Evolutionary conservation across 192 early-diverging fungal genomes (phyloP).

Genomic region (Geosiphon pyriformis): DNA sequence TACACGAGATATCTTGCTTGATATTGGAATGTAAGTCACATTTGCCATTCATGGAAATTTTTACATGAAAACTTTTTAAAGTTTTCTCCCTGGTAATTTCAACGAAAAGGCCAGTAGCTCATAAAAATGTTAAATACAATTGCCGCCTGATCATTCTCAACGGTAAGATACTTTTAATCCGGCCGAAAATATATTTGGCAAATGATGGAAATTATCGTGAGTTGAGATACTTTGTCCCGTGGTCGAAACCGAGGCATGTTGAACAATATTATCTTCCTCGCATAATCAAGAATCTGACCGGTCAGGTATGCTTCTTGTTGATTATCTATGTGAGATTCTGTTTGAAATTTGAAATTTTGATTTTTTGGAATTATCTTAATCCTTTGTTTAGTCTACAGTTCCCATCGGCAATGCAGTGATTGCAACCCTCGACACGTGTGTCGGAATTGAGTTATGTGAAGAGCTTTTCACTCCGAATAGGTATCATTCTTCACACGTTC

Average conservation of each 20-base stretch:
- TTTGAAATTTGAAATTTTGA: no score
- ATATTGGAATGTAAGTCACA: constrained; percentile 87
- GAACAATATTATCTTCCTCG: constrained; percentile 81
- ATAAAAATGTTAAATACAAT: constrained; percentile 92
- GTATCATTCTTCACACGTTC: constrained; percentile 26
- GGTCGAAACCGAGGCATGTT: constrained; percentile 56
- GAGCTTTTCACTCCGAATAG: constrained; percentile 93
- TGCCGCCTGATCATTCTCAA: constrained; percentile 87
- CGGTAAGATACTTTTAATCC: constrained; percentile 81
- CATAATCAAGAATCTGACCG: constrained; percentile 73
- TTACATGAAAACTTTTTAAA: no score
- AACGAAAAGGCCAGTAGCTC: constrained; percentile 91
- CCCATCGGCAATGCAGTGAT: constrained; percentile 92
- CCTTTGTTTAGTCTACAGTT: constrained; percentile 48
- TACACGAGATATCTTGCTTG: constrained; percentile 75
- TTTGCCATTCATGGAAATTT: not conserved
- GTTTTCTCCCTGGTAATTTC: no score
- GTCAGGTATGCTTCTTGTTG: constrained; percentile 44
- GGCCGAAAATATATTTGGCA: constrained; percentile 94
- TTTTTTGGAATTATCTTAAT: not conserved
- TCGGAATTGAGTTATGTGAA: constrained; percentile 95
- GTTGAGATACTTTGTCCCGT: constrained; percentile 88
- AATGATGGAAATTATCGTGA: constrained; percentile 99
- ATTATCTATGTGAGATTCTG: no score
- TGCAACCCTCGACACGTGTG: constrained; percentile 72